Base-by-base conservation (phyloP, 1,284 basidiomycete species). In the Rhodotorula sp. region DNA sequence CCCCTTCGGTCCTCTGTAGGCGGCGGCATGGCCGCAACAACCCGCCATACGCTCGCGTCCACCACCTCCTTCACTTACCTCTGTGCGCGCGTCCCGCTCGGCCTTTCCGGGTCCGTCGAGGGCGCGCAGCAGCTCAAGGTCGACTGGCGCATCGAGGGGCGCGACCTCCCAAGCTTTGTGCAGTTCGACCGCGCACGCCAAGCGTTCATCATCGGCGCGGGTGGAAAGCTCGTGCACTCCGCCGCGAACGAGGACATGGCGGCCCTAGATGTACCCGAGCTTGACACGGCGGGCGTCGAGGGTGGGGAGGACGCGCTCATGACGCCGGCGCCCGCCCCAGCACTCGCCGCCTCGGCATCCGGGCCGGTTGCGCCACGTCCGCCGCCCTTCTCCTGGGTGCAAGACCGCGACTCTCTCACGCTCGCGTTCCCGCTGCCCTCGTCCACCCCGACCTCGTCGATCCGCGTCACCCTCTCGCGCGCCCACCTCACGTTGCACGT, bases 321-420 rank as follows among this genome's bases (percentile, higher is more conserved):
- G 36, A 25, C 29, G 27, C 29, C 32, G 12, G 60, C 46, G 34
- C 22, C 12, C 34, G 34, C 22, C 0, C 27, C 62, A 13, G 29
- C 55, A 13, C 8, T 60, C 17, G 32, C 61, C 19, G 50, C 65
- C 36, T n/a, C 50, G 17, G 53, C 41, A 34, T 68, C 74, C 13
- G 66, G 70, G 5, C 78, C 78, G 54, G 69, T 78, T 17, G 77
- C 78, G 12, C 76, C 83, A 4, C 81, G 48, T 29, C 67, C 75
- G 29, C 87, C 87, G 29, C 90, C 91, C 1, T 97, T 93, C 81
- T 91, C 91, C 0, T 98, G 95, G 95, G 91, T 88, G 0, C 95
- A 98, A 80, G 90, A 90, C 6, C 80, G 87, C 4, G 91, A 94
- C 79, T 88, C 90, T 0, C 83, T 97, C 53, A 94, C 91, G 0